Evolutionary conservation across 345 rosid genomes (phyloP).

Genomic region (Pistacia vera): DNA sequence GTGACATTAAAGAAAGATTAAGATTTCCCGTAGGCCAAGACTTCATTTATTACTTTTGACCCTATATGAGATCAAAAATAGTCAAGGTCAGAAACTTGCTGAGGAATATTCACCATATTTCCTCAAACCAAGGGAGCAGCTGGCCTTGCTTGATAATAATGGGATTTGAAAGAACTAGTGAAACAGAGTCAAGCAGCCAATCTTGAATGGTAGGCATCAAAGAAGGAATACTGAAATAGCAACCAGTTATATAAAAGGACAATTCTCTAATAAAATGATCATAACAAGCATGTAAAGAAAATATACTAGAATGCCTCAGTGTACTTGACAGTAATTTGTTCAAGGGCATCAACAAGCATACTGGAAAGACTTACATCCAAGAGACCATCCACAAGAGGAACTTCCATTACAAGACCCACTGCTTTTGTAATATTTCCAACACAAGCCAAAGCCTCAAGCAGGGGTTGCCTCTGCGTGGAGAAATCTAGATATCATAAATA

Average conservation of each 20-base stretch:
- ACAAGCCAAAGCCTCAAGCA: conserved; percentile 91
- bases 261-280: conserved; percentile 5
- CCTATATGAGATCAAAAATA: too few relatives aligned
- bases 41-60: too few relatives aligned
- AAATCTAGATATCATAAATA: conserved; percentile 62
- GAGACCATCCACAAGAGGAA: conserved; percentile 69
- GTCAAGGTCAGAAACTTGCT: conserved; percentile 59
- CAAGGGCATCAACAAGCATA: conserved; percentile 87
- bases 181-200: conserved; percentile 78
- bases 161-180: conserved; percentile 79
- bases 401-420: conserved; percentile 82
- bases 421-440: conserved; percentile 98
- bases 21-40: too few relatives aligned
- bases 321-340: conserved; percentile 80
- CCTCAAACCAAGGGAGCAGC: conserved; percentile 62
- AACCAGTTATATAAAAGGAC: neutral
- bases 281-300: neutral
- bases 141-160: conserved; percentile 66
- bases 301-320: conserved; percentile 17
- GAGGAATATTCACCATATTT: conserved; percentile 44
- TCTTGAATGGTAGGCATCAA: conserved; percentile 87
- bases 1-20: too few relatives aligned
- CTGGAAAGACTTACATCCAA: conserved; percentile 53
- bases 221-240: conserved; percentile 75
- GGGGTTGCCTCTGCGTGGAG: conserved; percentile 98